Evolutionary conservation across 108 stramenopile species (phyloP).

Genomic region (Nannochloropsis oceanica): DNA sequence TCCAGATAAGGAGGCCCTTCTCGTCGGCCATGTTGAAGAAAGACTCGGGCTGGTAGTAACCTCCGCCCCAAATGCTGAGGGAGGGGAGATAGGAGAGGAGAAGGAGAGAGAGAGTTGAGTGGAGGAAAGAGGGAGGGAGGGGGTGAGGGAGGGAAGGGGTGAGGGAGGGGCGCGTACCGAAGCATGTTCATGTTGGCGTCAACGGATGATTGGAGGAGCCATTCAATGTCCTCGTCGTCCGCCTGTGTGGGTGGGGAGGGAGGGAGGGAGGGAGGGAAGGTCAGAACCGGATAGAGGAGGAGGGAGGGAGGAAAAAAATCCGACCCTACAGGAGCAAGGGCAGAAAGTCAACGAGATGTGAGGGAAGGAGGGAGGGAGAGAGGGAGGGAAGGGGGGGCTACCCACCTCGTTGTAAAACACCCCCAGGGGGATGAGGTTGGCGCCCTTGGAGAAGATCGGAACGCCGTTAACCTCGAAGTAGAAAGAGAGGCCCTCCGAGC

Average conservation of each 20-base stretch:
- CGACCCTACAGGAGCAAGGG: background rate
- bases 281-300: background rate
- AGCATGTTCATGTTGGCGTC: constrained; percentile 28
- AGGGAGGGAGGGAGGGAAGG: background rate
- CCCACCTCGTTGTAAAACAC: background rate
- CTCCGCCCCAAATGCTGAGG: background rate
- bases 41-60: background rate
- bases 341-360: no score
- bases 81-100: background rate
- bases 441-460: constrained; percentile 6
- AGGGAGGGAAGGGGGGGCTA: background rate
- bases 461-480: constrained; percentile 20
- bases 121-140: background rate
- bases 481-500: background rate
- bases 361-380: background rate
- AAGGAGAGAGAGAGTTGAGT: no score
- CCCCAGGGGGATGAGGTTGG: constrained; percentile 20
- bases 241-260: background rate
- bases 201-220: constrained; percentile 14
- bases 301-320: background rate
- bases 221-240: background rate
- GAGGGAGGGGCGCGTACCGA: background rate
- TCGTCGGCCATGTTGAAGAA: constrained; percentile 16
- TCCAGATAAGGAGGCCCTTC: constrained; percentile 13
- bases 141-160: background rate